Evolutionary conservation across 352 stramenopile genomes (phyloP).

Genomic region (Globisporangium sylvaticum): DNA sequence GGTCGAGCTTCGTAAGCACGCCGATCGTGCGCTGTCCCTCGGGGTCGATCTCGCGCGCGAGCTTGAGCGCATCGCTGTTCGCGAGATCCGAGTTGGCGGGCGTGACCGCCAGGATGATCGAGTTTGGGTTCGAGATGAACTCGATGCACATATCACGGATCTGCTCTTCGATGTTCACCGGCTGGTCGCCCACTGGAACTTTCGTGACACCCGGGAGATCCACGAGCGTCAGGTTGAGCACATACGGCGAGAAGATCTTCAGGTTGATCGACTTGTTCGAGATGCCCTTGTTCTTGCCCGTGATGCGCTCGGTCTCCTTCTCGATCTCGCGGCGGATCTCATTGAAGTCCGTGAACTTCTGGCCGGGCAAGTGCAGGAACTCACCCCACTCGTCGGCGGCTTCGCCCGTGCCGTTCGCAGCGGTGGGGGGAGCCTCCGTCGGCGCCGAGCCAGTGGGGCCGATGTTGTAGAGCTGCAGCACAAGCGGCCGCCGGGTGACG

Average conservation of each 20-base stretch:
- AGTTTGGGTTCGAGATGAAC: slow-evolving; percentile 99
- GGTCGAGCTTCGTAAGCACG: slow-evolving; percentile 99
- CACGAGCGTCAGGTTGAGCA: slow-evolving; percentile 99
- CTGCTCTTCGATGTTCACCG: slow-evolving; percentile 99
- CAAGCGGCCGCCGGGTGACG: slow-evolving; percentile 96
- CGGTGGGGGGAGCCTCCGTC: slow-evolving; percentile 16
- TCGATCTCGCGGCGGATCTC: slow-evolving; percentile 98
- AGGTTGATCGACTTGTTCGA: slow-evolving; percentile 98
- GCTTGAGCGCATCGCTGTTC: slow-evolving; percentile 98
- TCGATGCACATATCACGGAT: slow-evolving; percentile 98
- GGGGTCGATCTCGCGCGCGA: slow-evolving; percentile 92
- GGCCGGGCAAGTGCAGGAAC: slow-evolving; percentile 96
- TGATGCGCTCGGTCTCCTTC: slow-evolving; percentile 95
- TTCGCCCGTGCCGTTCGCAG: slow-evolving; percentile 25
- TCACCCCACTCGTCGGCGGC: slow-evolving; percentile 94
- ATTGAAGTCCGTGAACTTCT: slow-evolving; percentile 96
- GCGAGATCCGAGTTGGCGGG: slow-evolving; percentile 98
- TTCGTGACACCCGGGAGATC: slow-evolving; percentile 99
- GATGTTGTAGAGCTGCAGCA: slow-evolving; percentile 98
- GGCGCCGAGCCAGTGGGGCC: slow-evolving; percentile 14
- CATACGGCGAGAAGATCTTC: slow-evolving; percentile 97
- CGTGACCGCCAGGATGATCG: slow-evolving; percentile 99
- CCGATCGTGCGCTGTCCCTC: slow-evolving; percentile 97
- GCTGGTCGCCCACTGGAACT: slow-evolving; percentile 98
- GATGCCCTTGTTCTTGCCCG: slow-evolving; percentile 97